These are phyloP conservation scores for Sporobolomyces phaffii DNA, from an alignment of 768 basidiomycete species.

Conservation along the genomic window DNA sequence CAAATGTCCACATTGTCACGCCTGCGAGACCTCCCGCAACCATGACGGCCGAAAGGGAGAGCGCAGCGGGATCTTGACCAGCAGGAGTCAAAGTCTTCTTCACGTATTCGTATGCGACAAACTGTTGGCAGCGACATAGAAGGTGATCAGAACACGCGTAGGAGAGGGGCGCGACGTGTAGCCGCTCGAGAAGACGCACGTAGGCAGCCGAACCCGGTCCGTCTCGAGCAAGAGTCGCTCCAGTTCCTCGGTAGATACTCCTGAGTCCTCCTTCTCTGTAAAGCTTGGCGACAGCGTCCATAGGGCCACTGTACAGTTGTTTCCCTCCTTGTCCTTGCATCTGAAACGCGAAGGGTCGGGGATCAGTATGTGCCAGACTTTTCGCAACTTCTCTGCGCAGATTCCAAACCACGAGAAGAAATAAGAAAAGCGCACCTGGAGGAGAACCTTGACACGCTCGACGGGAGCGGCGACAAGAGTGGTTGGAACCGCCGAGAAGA, in stretches of 20 bases:
- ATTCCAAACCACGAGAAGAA: neutral
- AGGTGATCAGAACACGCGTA: no score
- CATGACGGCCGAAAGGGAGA: slow-evolving; percentile 80
- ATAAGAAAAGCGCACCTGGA: slow-evolving; percentile 58
- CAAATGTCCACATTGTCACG: slow-evolving; percentile 95
- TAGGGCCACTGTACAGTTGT: slow-evolving; percentile 76
- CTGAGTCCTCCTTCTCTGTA: slow-evolving; percentile 88
- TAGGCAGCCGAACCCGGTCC: slow-evolving; percentile 95
- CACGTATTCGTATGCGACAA: slow-evolving; percentile 90
- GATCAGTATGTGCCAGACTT: no score
- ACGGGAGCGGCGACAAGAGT: slow-evolving; percentile 92
- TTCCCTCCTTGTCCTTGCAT: slow-evolving; percentile 80
- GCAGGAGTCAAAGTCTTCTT: slow-evolving; percentile 79
- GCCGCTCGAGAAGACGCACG: slow-evolving; percentile 47
- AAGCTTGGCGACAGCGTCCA: slow-evolving; percentile 81
- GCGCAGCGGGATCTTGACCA: slow-evolving; percentile 68
- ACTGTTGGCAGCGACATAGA: slow-evolving; percentile 45
- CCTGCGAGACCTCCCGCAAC: slow-evolving; percentile 90
- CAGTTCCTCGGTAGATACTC: slow-evolving; percentile 86
- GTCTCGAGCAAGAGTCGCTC: slow-evolving; percentile 88
- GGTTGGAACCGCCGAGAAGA: slow-evolving; percentile 85
- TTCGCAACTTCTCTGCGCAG: no score
- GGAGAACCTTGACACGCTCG: slow-evolving; percentile 89
- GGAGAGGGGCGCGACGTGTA: neutral
- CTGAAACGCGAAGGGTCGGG: slow-evolving; percentile 48